These are phyloP conservation scores for Ganoderma boninense DNA, from an alignment of 1,284 basidiomycete species.

Conservation along the genomic window DNA sequence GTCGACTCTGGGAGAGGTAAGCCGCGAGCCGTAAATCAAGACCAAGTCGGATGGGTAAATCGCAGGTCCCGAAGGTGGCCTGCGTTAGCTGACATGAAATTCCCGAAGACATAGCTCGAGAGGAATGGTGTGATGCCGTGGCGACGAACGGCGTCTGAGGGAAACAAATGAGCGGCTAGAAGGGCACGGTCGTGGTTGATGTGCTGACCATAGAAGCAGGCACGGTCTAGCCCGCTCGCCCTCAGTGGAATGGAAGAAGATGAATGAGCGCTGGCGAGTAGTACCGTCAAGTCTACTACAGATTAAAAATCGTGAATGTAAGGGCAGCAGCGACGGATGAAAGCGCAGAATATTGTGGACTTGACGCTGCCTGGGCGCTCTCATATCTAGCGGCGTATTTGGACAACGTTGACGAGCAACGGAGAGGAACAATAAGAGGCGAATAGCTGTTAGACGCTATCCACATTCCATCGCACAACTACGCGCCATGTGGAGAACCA, in stretches of 20 bases:
- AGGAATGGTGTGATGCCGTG: slow-evolving; percentile 5
- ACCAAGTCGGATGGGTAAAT: not conserved
- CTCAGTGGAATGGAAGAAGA: not conserved
- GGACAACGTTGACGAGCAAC: not conserved
- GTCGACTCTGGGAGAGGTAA: not conserved
- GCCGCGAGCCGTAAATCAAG: too few relatives aligned
- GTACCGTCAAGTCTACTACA: not conserved
- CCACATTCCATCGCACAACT: not conserved
- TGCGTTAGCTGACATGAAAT: not conserved
- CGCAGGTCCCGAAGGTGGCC: too few relatives aligned
- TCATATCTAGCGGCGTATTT: too few relatives aligned
- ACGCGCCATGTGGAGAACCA: not conserved
- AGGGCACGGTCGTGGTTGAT: not conserved
- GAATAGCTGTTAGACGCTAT: not conserved
- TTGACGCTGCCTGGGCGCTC: not conserved
- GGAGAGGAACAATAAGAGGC: not conserved
- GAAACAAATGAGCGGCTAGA: slow-evolving; percentile 13
- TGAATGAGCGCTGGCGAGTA: not conserved
- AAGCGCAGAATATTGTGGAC: not conserved
- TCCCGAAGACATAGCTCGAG: not conserved
- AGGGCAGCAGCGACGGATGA: not conserved
- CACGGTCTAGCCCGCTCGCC: not conserved
- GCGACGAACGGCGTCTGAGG: slow-evolving; percentile 13
- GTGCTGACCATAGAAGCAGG: not conserved
- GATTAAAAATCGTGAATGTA: not conserved